Evolutionary conservation across 1,139 yeast species (phyloP), one percentile per base, ranked within the genome.

Genomic region (Scheffersomyces illinoinensis): DNA sequence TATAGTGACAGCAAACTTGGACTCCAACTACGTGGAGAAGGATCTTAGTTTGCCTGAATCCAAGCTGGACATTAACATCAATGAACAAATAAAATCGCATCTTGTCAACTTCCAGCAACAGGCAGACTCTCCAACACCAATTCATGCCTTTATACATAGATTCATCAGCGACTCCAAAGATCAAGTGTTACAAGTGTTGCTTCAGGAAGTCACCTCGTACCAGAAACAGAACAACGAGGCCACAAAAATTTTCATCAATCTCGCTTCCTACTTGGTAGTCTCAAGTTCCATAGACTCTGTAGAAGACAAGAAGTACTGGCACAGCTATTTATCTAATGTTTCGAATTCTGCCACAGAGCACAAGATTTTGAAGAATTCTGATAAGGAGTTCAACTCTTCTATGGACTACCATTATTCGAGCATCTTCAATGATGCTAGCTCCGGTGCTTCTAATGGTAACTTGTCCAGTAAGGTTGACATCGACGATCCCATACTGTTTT

Each of bases 161-260:
- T 48, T 48, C 26, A 48, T 59, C 49, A 55, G 47, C 33, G 56
- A 58, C 20, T 54, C 57, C 24, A 51, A 53, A 10, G 56, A 51
- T 10, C 64, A 58, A 49, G 60, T 64, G 57, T 60, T 59, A 19
- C 61, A 59, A 14, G 62, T 53, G 52, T 64, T 71, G 18, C 49
- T 67, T 6, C 67, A 67, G 33, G 73, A 71, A 54, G 65, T 68
- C 20, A 61, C 64, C 47, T 61, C 54, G n/a, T 66, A 62, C 53
- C 72, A 69, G 53, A 68, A 66, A 56, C 62, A 67, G 19, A 70
- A 66, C 55, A 69, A 68, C 46, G 82, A 78, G 57, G 72, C 71
- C 50, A 61, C 69, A 6, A 73, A 75, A 55, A 61, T 73, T 18
- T 65, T 72, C 24, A 68, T 76, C 17, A 76, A 75, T 58, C 61